Conservation (phyloP, 495 filamentous ascomycete species). For the Xylaria venustula region DNA sequence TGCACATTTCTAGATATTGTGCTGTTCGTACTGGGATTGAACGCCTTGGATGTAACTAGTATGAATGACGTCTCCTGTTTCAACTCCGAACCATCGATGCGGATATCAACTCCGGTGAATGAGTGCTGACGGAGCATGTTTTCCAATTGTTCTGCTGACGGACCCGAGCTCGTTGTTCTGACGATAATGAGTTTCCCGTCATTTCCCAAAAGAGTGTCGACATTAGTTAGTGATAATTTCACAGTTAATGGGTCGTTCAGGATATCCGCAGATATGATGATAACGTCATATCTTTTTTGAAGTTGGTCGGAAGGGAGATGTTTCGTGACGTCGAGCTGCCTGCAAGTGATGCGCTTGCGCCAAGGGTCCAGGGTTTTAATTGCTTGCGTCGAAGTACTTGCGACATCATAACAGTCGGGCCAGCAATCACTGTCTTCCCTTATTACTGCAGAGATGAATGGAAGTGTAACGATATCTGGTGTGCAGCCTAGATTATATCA, state of each 20-base stretch:
- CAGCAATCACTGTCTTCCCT: neutral
- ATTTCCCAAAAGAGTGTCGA: neutral
- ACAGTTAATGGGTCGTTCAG: neutral
- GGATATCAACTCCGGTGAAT: neutral
- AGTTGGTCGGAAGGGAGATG: neutral
- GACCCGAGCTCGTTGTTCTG: neutral
- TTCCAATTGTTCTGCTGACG: neutral
- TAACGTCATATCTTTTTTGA: neutral
- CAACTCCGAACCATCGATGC: neutral
- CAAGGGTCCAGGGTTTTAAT: neutral
- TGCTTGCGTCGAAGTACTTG: neutral
- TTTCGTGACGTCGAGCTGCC: neutral
- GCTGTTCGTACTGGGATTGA: neutral
- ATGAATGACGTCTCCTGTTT: neutral
- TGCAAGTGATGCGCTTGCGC: neutral
- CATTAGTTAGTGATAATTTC: neutral
- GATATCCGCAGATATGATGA: neutral
- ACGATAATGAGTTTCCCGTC: neutral
- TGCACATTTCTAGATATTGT: neutral
- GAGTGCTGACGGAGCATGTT: neutral
- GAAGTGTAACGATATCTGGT: neutral
- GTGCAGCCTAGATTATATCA: neutral
- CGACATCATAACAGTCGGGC: neutral
- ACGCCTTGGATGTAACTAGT: neutral
- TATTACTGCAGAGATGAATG: neutral